phyloP scores from a whole-genome alignment of 257 asterid genomes.

The Solanum neorickii region DNA sequence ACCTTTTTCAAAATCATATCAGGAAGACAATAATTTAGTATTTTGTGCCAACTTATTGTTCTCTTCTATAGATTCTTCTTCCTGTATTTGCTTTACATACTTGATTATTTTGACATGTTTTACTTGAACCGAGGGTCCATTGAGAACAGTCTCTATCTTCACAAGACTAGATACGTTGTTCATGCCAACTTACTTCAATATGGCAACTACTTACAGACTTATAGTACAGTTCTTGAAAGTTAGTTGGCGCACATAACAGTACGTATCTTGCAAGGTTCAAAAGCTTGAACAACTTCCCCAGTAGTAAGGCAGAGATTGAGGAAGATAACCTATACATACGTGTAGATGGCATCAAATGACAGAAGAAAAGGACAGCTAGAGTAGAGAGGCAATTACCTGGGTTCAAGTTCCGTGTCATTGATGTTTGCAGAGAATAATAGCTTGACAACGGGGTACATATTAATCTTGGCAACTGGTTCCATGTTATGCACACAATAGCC shows the following conservation, averaged over 20 bases:
- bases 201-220: not conserved
- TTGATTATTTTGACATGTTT: not conserved
- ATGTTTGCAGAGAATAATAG: slow-evolving; percentile 48
- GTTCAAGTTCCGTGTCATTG: slow-evolving; percentile 26
- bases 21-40: not conserved
- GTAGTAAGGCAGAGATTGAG: not conserved
- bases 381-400: slow-evolving; percentile 36
- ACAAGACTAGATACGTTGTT: not conserved
- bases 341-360: not conserved
- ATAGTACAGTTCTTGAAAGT: not conserved
- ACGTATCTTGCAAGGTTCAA: not conserved
- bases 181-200: not conserved
- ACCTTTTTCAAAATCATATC: not conserved
- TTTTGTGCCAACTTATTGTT: not conserved
- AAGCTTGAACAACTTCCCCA: not conserved
- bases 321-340: not conserved
- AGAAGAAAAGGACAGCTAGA: not conserved
- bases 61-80: not conserved
- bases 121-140: not conserved
- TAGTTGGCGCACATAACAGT: not conserved
- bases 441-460: slow-evolving; percentile 54
- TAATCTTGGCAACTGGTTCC: slow-evolving; percentile 33
- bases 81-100: not conserved
- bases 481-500: slow-evolving; percentile 31
- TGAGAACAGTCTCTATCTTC: not conserved